Conservation (phyloP, 225 moss, liverwort and hornwort genomes). For the Takakia lepidozioides region DNA sequence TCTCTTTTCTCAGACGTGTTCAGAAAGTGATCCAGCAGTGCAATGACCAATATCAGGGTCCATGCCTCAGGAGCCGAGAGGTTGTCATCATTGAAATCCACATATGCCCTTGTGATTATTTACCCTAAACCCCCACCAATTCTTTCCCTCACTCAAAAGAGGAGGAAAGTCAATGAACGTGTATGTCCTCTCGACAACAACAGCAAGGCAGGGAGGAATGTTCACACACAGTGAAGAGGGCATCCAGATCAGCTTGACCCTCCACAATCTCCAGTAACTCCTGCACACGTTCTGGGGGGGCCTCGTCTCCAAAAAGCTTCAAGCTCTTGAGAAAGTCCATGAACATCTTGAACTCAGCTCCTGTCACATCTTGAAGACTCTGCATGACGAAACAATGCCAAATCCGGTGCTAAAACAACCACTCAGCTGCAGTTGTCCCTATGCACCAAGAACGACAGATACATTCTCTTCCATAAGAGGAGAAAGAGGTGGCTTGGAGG, state of each 20-base stretch:
- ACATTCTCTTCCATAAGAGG: too few relatives aligned
- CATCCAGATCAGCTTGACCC: constrained; percentile 98
- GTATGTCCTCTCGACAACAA: too few relatives aligned
- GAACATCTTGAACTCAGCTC: constrained; percentile 99
- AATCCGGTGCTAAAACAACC: too few relatives aligned
- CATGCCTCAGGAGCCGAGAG: constrained; percentile 61
- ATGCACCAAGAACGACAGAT: too few relatives aligned
- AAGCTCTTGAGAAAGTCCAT: constrained; percentile 98
- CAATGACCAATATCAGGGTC: constrained; percentile 18
- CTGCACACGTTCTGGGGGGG: constrained; percentile 83
- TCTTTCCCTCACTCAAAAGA: too few relatives aligned
- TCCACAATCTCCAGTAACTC: constrained; percentile 97
- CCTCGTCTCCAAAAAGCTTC: constrained; percentile 73
- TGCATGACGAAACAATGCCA: constrained; percentile 58
- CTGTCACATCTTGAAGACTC: constrained; percentile 99
- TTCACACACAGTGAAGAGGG: constrained; percentile 84
- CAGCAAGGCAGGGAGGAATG: background rate
- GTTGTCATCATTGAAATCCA: constrained; percentile 29
- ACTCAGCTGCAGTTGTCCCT: constrained; percentile 55
- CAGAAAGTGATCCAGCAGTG: constrained; percentile 53
- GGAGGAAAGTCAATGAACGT: too few relatives aligned
- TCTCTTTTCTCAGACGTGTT: too few relatives aligned
- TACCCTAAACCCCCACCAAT: too few relatives aligned
- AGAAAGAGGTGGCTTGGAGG: too few relatives aligned
- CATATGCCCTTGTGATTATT: too few relatives aligned